A percentile compares a stretch with the other conserved stretches of the same genome.
Conservation (phyloP, 2,329 filamentous ascomycete genomes). For the Arthrobotrys megalospora region DNA sequence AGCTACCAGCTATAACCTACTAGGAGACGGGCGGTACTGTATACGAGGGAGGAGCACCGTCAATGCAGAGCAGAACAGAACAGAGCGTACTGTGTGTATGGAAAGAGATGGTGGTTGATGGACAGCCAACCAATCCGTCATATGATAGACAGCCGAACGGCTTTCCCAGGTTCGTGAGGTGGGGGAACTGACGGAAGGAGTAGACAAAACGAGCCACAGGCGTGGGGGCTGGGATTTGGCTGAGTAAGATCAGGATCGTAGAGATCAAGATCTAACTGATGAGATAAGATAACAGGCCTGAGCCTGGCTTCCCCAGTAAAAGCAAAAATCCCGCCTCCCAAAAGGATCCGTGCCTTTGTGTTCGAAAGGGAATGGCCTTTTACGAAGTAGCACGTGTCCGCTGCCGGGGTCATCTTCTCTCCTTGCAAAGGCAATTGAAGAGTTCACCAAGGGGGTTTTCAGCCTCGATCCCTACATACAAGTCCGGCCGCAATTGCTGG, state of each 20-base stretch:
- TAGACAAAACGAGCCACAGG: slow-evolving; percentile 17
- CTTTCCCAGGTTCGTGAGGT: slow-evolving; percentile 36
- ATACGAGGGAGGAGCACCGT: slow-evolving; percentile 54
- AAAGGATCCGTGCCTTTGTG: slow-evolving; percentile 52
- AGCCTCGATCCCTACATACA: slow-evolving; percentile 3
- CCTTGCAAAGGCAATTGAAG: slow-evolving; percentile 5
- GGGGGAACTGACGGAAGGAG: slow-evolving; percentile 27
- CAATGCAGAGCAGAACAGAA: slow-evolving; percentile 39
- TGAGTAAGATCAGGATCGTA: slow-evolving; percentile 36
- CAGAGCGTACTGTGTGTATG: slow-evolving; percentile 21
- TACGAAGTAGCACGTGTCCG: slow-evolving; percentile 48
- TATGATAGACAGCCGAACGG: slow-evolving; percentile 41
- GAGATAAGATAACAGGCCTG: slow-evolving; percentile 56
- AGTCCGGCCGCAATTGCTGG: neutral
- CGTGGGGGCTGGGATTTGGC: slow-evolving; percentile 48
- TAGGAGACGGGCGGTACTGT: slow-evolving; percentile 33
- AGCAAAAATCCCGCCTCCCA: slow-evolving; percentile 39
- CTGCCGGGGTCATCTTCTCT: slow-evolving; percentile 23
- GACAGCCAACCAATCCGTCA: slow-evolving; percentile 47
- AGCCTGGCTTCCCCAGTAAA: slow-evolving; percentile 29
- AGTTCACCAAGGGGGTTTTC: slow-evolving; percentile 1
- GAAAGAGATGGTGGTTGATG: slow-evolving; percentile 30
- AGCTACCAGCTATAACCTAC: slow-evolving; percentile 25
- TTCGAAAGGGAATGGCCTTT: slow-evolving; percentile 33
- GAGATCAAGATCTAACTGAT: slow-evolving; percentile 57